Percentiles rank a stretch among this genome's conserved stretches.
These are phyloP conservation scores for Cynanchum wilfordii DNA, from an alignment of 257 asterid species.

Conservation along the genomic window DNA sequence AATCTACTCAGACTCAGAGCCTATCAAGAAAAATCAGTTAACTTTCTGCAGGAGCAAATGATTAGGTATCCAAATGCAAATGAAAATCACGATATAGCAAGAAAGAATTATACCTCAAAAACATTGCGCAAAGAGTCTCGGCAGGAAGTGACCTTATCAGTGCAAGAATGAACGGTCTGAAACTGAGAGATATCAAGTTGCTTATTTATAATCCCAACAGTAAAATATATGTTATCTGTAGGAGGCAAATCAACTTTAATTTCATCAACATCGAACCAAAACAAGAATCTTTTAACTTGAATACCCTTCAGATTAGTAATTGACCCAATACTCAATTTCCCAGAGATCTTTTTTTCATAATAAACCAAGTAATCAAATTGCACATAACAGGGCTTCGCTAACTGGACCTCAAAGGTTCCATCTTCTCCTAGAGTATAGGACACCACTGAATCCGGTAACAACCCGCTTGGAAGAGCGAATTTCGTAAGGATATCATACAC, in stretches of 20 bases:
- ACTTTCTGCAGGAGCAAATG: neutral
- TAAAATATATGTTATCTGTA: constrained; percentile 63
- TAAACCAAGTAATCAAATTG: constrained; percentile 77
- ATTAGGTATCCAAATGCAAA: neutral
- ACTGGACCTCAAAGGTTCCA: constrained; percentile 62
- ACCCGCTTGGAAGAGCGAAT: constrained; percentile 83
- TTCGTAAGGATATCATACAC: constrained; percentile 57
- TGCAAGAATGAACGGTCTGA: constrained; percentile 67
- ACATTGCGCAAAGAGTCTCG: constrained; percentile 30
- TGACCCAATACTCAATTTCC: constrained; percentile 64
- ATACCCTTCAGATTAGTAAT: constrained; percentile 65
- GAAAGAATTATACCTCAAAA: constrained; percentile 45
- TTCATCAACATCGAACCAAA: constrained; percentile 88
- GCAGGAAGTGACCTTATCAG: constrained; percentile 36
- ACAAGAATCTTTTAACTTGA: constrained; percentile 64
- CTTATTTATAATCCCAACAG: constrained; percentile 83
- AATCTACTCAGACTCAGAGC: neutral
- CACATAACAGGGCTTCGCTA: constrained; percentile 64
- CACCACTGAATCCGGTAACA: constrained; percentile 70
- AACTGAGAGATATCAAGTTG: constrained; percentile 76
- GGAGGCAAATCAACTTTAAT: constrained; percentile 88
- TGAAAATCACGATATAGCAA: neutral
- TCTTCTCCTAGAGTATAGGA: constrained; percentile 63
- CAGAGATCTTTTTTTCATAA: constrained; percentile 66
- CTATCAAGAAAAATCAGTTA: neutral